phyloP scores from a whole-genome alignment of 192 early-diverging fungal species.

The Jimgerdemannia lactiflua region DNA sequence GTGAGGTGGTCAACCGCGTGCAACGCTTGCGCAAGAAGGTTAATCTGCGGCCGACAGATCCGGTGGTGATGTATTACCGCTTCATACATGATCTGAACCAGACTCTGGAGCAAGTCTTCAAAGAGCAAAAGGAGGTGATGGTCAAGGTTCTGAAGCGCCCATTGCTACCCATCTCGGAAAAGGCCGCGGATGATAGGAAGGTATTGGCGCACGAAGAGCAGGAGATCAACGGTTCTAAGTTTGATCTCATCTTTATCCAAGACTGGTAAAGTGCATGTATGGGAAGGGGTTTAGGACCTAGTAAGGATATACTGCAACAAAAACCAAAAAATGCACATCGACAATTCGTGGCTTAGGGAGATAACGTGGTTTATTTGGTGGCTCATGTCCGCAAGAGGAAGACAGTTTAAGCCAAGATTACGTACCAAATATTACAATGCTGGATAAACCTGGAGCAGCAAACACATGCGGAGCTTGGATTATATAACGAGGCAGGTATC shows the following conservation, averaged over 20 bases:
- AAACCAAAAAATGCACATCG: no score
- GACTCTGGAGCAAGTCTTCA: slow-evolving; percentile 67
- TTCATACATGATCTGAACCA: slow-evolving; percentile 68
- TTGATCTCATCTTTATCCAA: slow-evolving; percentile 66
- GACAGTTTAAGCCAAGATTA: no score
- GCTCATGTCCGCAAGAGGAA: no score
- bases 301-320: no score
- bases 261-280: slow-evolving; percentile 14
- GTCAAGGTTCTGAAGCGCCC: slow-evolving; percentile 71
- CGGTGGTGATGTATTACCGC: slow-evolving; percentile 80
- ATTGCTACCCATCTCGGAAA: slow-evolving; percentile 35
- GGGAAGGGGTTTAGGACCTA: no score
- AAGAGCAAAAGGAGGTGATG: slow-evolving; percentile 70
- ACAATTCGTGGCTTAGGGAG: no score
- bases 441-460: no score
- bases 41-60: slow-evolving; percentile 82
- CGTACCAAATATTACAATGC: no score
- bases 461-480: no score
- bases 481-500: no score
- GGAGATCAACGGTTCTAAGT: slow-evolving; percentile 77
- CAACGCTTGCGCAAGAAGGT: slow-evolving; percentile 98
- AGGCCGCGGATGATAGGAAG: slow-evolving; percentile 33
- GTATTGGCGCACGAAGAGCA: slow-evolving; percentile 85
- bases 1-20: slow-evolving; percentile 96
- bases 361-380: no score